Evolutionary conservation across 495 filamentous ascomycete genomes (phyloP).

Genomic region (Hypoxylon cercidicola): DNA sequence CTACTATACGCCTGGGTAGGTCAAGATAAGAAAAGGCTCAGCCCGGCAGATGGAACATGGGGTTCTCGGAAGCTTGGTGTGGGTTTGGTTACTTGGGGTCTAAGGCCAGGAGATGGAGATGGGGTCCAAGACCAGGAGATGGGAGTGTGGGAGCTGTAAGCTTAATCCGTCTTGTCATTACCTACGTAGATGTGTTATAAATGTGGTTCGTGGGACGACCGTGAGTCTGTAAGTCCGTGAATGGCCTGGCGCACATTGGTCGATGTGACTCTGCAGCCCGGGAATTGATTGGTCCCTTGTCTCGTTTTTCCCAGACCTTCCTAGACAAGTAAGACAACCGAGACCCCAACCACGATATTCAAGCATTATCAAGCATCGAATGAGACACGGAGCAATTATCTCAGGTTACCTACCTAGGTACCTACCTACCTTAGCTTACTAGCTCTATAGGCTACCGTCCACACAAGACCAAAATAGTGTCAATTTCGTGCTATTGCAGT

Average conservation of each 20-base stretch:
- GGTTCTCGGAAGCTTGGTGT: not conserved
- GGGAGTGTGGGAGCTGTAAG: constrained; percentile 6
- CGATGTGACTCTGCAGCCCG: constrained; percentile 14
- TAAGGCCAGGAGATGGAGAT: not conserved
- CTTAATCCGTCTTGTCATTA: constrained; percentile 12
- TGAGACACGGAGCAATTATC: constrained; percentile 23
- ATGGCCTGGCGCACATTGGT: constrained; percentile 16
- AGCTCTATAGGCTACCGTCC: not conserved
- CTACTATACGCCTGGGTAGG: constrained; percentile 14
- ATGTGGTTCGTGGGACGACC: constrained; percentile 10
- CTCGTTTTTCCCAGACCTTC: constrained; percentile 36
- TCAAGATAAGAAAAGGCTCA: constrained; percentile 29
- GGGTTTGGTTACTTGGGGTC: not conserved
- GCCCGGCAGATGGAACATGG: constrained; percentile 34
- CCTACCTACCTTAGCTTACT: constrained; percentile 17
- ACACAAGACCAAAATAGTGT: not conserved
- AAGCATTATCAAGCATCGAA: constrained; percentile 17
- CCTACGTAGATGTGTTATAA: constrained; percentile 7
- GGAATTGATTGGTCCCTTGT: constrained; percentile 21
- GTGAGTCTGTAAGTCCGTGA: not conserved
- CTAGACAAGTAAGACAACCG: constrained; percentile 44
- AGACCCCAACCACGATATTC: constrained; percentile 22
- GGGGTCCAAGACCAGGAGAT: constrained; percentile 1
- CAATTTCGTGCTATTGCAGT: constrained; percentile 16
- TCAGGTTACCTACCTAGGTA: not conserved